Evolutionary conservation across 805 yeast genomes (phyloP).

Genomic region (Komagataella populi): DNA sequence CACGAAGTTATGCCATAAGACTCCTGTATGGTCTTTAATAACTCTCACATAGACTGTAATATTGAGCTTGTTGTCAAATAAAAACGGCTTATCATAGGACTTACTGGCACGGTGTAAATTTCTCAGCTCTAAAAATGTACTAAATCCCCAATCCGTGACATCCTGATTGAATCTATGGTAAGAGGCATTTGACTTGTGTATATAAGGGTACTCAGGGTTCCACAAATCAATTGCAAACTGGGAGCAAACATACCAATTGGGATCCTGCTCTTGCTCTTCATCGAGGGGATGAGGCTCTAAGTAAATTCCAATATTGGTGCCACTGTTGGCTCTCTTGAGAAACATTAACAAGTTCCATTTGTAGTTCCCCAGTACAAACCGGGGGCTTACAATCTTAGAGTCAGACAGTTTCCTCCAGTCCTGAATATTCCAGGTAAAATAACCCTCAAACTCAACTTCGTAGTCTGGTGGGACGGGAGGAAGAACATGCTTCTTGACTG

Average conservation of each 20-base stretch:
- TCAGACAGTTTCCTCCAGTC: conserved; percentile 15
- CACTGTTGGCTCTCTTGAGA: conserved; percentile 54
- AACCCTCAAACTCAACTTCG: conserved; percentile 14
- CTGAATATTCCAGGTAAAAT: conserved; percentile 24
- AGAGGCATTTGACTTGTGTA: conserved; percentile 49
- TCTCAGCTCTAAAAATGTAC: conserved; percentile 52
- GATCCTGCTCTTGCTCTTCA: conserved; percentile 14
- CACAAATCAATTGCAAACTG: conserved; percentile 80
- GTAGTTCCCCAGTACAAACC: conserved; percentile 43
- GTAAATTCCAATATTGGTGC: conserved; percentile 54
- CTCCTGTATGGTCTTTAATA: conserved; percentile 85
- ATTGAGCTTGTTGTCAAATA: conserved; percentile 44
- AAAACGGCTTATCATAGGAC: conserved; percentile 20
- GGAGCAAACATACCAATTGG: conserved; percentile 73
- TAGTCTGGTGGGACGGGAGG: conserved; percentile 18
- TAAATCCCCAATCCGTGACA: conserved; percentile 95
- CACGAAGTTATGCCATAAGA: conserved; percentile 78
- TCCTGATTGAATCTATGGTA: conserved; percentile 63
- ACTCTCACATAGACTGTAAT: conserved; percentile 68
- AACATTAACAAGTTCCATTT: conserved; percentile 64
- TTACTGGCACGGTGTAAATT: conserved; percentile 22
- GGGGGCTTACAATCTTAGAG: conserved; percentile 24
- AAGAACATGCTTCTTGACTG: conserved; percentile 5
- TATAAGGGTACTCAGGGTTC: conserved; percentile 58
- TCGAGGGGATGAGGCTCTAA: conserved; percentile 53